phyloP scores from a whole-genome alignment of 768 basidiomycete species.

The Agrocybe chaxingu region DNA sequence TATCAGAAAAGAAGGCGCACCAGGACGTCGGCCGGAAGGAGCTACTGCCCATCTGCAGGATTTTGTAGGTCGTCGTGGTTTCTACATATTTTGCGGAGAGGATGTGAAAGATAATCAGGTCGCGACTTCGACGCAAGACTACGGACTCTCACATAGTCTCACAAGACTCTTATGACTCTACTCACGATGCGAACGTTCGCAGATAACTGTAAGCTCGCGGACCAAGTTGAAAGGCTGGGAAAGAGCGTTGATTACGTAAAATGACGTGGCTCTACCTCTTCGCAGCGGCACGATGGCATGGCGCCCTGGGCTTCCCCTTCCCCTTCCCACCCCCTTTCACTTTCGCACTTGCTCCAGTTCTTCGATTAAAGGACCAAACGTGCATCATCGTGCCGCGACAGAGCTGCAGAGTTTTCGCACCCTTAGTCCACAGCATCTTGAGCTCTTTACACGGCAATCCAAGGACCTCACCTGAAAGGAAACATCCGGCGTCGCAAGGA shows the following conservation, averaged over 20 bases:
- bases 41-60: too few relatives aligned
- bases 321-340: not conserved
- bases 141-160: too few relatives aligned
- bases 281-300: not conserved
- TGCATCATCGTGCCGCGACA: not conserved
- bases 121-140: too few relatives aligned
- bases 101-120: too few relatives aligned
- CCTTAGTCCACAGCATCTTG: too few relatives aligned
- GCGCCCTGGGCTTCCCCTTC: not conserved
- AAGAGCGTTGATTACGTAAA: slow-evolving; percentile 15
- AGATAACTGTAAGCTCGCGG: not conserved
- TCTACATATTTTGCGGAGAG: too few relatives aligned
- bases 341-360: not conserved
- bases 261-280: slow-evolving; percentile 17
- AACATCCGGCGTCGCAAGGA: slow-evolving; percentile 19
- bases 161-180: too few relatives aligned
- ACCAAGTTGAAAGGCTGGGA: not conserved
- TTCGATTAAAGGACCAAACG: slow-evolving; percentile 1
- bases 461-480: too few relatives aligned
- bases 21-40: too few relatives aligned
- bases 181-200: not conserved
- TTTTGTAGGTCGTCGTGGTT: too few relatives aligned
- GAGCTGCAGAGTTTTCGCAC: not conserved
- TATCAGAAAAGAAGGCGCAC: too few relatives aligned
- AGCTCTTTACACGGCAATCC: too few relatives aligned